Evolutionary conservation across 768 basidiomycete genomes (phyloP), one percentile per base, ranked within the genome.

Genomic region (Panus rudis): DNA sequence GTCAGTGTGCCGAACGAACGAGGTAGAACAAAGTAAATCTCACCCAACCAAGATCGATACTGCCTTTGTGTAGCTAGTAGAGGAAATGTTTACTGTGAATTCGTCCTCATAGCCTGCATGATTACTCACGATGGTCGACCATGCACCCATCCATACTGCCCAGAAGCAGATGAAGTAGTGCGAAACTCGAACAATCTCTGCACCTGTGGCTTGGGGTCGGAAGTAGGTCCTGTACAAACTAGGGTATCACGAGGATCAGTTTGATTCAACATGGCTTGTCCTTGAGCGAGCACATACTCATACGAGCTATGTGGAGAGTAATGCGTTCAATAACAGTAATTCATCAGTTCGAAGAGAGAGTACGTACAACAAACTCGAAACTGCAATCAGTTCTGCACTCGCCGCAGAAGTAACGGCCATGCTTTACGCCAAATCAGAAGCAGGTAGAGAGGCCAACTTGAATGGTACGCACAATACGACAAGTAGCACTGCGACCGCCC

Each of bases 1-100:
- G 31, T 39, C 14, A 8, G 19, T 42, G 14, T 3, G 34, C 8
- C 6, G 14, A 25, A 47, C 5, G 21, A 10, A n/a, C 39, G 6
- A 22, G 38, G 20, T 24, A 20, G 5, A 4, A 12, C 12, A 8
- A 12, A 13, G 41, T 20, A 20, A 14, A 25, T 43, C 64, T 49
- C 45, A 72, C 69, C 71, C 71, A 72, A 37, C 71, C 70, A 4
- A 74, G 60, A 37, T 72, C 68, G 27, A 73, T 70, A 17, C 61
- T 63, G 16, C 59, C 70, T 46, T 66, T 67, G 46, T 71, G 63
- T 4, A 74, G 61, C 71, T 72, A 35, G 46, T 8, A 14, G 13
- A 26, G 13, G 17, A 13, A 31, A 31, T 25, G 13, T 27, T 27
- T 8, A 41, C 20, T n/a, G 27, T 12, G 39, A 13, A 37, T 16